phyloP scores from a whole-genome alignment of 1,139 yeast genomes.

The Chernovozyma sophiae-reginae region DNA sequence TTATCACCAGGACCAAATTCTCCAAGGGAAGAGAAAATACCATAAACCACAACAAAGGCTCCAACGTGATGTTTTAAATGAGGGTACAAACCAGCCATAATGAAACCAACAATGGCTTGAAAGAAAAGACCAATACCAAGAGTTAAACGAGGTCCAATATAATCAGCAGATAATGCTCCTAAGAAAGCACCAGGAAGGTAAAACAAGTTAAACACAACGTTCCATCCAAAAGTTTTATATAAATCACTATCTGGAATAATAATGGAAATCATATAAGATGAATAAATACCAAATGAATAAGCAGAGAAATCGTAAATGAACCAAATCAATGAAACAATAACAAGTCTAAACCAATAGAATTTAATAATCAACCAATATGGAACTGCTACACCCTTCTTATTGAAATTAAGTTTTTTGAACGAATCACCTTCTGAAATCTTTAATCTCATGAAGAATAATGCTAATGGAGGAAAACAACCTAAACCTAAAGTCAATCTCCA shows the following conservation, averaged over 20 bases:
- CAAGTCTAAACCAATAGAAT: conserved; percentile 69
- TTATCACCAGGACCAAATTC: conserved; percentile 18
- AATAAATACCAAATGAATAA: conserved; percentile 74
- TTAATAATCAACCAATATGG: conserved; percentile 63
- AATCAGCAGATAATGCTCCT: conserved; percentile 71
- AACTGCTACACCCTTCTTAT: conserved; percentile 37
- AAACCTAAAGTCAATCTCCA: conserved; percentile 84
- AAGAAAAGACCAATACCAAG: conserved; percentile 54
- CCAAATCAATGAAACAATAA: conserved; percentile 67
- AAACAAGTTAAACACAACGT: conserved; percentile 70
- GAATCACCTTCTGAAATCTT: conserved; percentile 63
- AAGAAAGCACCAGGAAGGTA: conserved; percentile 76
- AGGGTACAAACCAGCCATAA: conserved; percentile 64
- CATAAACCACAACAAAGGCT: conserved; percentile 70
- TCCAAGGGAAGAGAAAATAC: conserved; percentile 61
- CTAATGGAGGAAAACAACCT: conserved; percentile 75
- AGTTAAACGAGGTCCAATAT: conserved; percentile 72
- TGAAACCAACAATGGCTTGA: conserved; percentile 69
- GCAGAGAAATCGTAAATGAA: conserved; percentile 74
- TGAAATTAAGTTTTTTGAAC: conserved; percentile 61
- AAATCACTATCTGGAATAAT: conserved; percentile 55
- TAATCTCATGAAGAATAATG: conserved; percentile 64
- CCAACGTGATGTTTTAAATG: conserved; percentile 53
- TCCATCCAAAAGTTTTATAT: conserved; percentile 77
- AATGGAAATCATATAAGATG: conserved; percentile 52